Base-by-base conservation (phyloP, 2,329 filamentous ascomycete genomes). In the Daldinia eschscholtzii region DNA sequence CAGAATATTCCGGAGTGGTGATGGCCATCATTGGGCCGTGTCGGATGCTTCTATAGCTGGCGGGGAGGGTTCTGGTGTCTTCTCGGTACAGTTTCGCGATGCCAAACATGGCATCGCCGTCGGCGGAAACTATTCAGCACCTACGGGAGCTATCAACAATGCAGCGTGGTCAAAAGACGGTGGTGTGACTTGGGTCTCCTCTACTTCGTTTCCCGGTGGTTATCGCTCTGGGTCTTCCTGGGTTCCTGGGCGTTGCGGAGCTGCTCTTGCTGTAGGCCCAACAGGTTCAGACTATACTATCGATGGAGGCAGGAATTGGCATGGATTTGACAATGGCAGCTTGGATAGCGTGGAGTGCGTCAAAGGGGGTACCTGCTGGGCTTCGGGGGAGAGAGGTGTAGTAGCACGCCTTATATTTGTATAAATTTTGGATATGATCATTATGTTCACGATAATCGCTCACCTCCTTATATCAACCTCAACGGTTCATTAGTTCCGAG, bases 271-370 rank as follows among this genome's bases (percentile, higher is more conserved):
- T 0, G 77, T 79, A 12, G 78, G 78, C 0, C 77, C 78, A 6
- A 78, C 75, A 6, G 77, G 77, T 4, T 79, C 76, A 2, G 78
- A 80, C 35, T 48, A 76, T 35, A 79, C 74, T 4, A 20, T 76
- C 6, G 78, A 79, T 55, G 72, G 72, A 0, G 78, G 77, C 0
- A 65, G 56, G 50, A 76, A 72, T 4, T 79, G 78, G 77, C 64
- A 67, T 26, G 63, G 41, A 1, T 79, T 79, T 55, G 73, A 78
- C 48, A 72, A 72, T 58, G 75, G 76, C 5, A 75, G 75, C 10
- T 78, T 79, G 44, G 77, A 80, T 39, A 77, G 75, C 33, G 76
- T 79, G 3, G 74, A 77, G 50, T 80, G 78, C 35, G 48, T 78
- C 1, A 26, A 65, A 4, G 70, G 70, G 5, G 57, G 59, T 3